Percentiles rank a stretch among this genome's conserved stretches.
Conservation (phyloP, 139 green algal genomes). For the Coccomyxa sp. region DNA sequence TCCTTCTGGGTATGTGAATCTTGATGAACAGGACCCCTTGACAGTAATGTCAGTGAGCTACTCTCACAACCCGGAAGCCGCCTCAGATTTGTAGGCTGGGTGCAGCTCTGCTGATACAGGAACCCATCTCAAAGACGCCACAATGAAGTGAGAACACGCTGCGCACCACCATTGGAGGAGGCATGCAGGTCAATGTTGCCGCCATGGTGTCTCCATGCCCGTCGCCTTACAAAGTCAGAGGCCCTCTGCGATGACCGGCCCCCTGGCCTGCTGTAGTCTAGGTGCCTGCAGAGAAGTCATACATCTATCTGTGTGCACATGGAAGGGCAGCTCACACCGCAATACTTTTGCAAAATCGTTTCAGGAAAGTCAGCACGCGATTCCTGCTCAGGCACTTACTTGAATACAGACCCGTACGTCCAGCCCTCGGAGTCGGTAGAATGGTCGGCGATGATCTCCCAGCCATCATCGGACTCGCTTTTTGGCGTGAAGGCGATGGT, state of each 20-base stretch:
- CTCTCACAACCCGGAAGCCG: not conserved
- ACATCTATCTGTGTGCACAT: not conserved
- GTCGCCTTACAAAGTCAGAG: slow-evolving; percentile 35
- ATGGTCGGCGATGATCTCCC: slow-evolving; percentile 18
- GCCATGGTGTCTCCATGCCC: slow-evolving; percentile 18
- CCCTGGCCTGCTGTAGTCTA: slow-evolving; percentile 39
- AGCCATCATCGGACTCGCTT: not conserved
- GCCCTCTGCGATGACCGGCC: slow-evolving; percentile 32
- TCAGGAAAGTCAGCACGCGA: not conserved
- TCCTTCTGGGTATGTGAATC: not conserved
- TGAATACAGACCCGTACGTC: slow-evolving; percentile 50
- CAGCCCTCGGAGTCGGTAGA: slow-evolving; percentile 41
- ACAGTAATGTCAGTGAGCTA: not conserved
- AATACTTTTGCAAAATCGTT: no score
- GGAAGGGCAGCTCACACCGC: not conserved
- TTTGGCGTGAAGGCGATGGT: not conserved
- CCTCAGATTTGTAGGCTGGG: not conserved
- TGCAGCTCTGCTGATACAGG: no score
- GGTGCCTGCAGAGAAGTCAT: slow-evolving; percentile 19
- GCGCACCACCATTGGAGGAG: not conserved
- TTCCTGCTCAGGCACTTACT: slow-evolving; percentile 7
- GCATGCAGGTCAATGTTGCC: not conserved
- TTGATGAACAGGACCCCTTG: slow-evolving; percentile 17
- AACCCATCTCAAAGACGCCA: not conserved
- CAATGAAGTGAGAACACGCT: not conserved